Conservation (phyloP, 345 rosid species). For the Sonneratia alba region DNA sequence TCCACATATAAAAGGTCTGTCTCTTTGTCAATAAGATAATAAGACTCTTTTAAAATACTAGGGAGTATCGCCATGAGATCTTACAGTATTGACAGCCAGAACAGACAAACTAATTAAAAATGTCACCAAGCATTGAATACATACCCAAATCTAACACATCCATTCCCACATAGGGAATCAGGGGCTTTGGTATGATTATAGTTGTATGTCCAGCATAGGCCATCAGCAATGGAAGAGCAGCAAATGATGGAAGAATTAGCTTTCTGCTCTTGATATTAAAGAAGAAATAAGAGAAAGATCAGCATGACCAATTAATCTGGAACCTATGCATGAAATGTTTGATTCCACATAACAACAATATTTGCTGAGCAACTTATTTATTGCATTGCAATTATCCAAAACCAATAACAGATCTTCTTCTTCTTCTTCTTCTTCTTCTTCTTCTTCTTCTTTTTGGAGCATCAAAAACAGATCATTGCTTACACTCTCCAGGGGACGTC, state of each 20-base stretch:
- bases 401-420: too few species aligned
- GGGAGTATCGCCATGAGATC: neutral
- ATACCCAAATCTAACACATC: conserved; percentile 83
- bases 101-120: neutral
- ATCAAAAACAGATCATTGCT: conserved; percentile 26
- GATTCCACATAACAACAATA: neutral
- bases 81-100: neutral
- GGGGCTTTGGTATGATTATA: conserved; percentile 85
- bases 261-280: conserved; percentile 50
- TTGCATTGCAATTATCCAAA: neutral
- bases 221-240: conserved; percentile 92
- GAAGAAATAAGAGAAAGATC: conserved; percentile 7
- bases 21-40: neutral
- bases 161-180: conserved; percentile 60
- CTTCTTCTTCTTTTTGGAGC: too few species aligned
- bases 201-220: conserved; percentile 99
- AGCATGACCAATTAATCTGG: neutral
- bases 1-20: conserved; percentile 1
- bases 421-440: too few species aligned
- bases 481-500: conserved; percentile 99
- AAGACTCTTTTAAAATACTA: neutral
- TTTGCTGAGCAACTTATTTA: neutral
- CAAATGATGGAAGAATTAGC: conserved; percentile 80
- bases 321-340: neutral
- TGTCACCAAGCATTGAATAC: neutral